phyloP scores from a whole-genome alignment of 805 yeast species.

The Candida germanica region DNA sequence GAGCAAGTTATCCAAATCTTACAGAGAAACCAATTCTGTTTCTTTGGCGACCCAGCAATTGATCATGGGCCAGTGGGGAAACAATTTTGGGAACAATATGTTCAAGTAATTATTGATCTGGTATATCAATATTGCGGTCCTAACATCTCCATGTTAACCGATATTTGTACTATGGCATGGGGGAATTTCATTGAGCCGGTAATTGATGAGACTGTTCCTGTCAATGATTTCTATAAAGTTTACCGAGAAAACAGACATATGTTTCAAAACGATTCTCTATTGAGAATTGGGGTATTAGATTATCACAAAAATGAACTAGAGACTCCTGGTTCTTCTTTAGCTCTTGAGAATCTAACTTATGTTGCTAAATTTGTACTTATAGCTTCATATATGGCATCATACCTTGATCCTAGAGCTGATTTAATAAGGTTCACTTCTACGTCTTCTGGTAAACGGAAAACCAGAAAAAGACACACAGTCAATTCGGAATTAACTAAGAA shows the following conservation, averaged over 20 bases:
- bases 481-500: conserved; percentile 27
- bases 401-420: conserved; percentile 67
- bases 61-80: conserved; percentile 12
- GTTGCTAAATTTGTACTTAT: conserved; percentile 70
- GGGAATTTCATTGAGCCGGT: conserved; percentile 28
- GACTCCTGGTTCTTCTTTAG: conserved; percentile 14
- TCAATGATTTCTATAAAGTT: conserved; percentile 31
- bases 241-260: conserved; percentile 29
- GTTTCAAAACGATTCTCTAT: conserved; percentile 29
- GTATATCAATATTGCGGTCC: conserved; percentile 45
- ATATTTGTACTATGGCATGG: conserved; percentile 34
- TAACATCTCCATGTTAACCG: conserved; percentile 33
- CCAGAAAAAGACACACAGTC: conserved; percentile 24
- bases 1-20: conserved; percentile 38
- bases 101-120: conserved; percentile 44
- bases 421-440: conserved; percentile 65
- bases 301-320: conserved; percentile 24
- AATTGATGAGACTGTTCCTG: conserved; percentile 16
- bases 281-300: conserved; percentile 27
- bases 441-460: conserved; percentile 30
- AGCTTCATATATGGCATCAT: conserved; percentile 83
- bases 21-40: conserved; percentile 24
- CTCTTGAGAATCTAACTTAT: conserved; percentile 48
- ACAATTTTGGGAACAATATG: conserved; percentile 42
- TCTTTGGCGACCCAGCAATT: conserved; percentile 17